phyloP scores from a whole-genome alignment of 768 basidiomycete genomes.

The Grammothele lineata region DNA sequence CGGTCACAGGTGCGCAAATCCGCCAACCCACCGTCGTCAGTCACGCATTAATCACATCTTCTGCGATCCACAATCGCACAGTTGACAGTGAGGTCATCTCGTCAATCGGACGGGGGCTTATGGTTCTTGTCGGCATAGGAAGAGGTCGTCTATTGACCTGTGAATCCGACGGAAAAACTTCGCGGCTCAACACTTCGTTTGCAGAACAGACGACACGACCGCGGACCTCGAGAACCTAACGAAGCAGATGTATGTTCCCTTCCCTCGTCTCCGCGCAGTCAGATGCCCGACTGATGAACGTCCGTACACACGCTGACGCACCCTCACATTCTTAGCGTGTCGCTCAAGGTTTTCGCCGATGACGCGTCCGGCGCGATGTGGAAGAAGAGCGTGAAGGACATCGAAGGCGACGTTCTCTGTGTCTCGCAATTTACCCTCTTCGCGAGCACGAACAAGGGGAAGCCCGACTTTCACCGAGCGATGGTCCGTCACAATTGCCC shows the following conservation, averaged over 20 bases:
- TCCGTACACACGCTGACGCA: background rate
- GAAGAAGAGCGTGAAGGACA: conserved; percentile 85
- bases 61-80: conserved; percentile 30
- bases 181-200: conserved; percentile 14
- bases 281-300: background rate
- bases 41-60: no score
- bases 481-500: conserved; percentile 57
- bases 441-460: conserved; percentile 84
- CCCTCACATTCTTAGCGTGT: conserved; percentile 42
- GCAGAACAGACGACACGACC: conserved; percentile 70
- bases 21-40: no score
- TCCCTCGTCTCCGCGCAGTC: conserved; percentile 5
- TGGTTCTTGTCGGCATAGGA: conserved; percentile 90
- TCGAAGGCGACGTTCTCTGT: conserved; percentile 87
- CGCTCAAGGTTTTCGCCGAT: conserved; percentile 71
- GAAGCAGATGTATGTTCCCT: conserved; percentile 71
- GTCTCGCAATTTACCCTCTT: conserved; percentile 93
- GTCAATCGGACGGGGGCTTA: conserved; percentile 76
- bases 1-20: conserved; percentile 61
- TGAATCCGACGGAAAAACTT: conserved; percentile 5
- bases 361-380: conserved; percentile 59
- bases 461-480: conserved; percentile 89
- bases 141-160: conserved; percentile 41
- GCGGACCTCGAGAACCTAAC: conserved; percentile 67
- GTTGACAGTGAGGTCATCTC: conserved; percentile 81